These are phyloP conservation scores for Sporothrix luriei DNA, from an alignment of 2,329 filamentous ascomycete species.

Conservation along the genomic window DNA sequence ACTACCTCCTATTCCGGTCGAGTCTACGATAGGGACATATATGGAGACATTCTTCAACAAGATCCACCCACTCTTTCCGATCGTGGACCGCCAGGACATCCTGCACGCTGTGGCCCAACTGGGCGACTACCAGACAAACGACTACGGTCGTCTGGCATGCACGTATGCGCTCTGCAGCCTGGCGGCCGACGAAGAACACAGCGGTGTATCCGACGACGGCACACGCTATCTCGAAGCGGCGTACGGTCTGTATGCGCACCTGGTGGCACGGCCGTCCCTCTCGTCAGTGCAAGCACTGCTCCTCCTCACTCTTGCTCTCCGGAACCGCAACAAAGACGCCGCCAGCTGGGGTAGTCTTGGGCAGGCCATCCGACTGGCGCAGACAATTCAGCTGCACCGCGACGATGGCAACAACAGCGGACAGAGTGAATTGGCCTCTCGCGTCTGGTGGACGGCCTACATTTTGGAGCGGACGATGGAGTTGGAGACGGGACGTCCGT, in stretches of 20 bases:
- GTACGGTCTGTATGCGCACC: constrained; percentile 23
- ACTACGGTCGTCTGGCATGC: constrained; percentile 17
- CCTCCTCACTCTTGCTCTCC: constrained; percentile 26
- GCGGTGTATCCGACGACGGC: constrained; percentile 5
- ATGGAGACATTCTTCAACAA: not conserved
- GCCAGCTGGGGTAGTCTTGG: constrained; percentile 30
- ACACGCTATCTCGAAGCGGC: constrained; percentile 19
- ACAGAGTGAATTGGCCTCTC: not conserved
- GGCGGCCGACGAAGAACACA: constrained; percentile 24
- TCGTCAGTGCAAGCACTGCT: constrained; percentile 29
- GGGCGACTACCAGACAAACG: not conserved
- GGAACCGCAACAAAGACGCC: constrained; percentile 32
- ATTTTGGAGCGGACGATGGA: constrained; percentile 30
- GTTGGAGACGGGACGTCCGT: constrained; percentile 30
- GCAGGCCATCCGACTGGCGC: constrained; percentile 29
- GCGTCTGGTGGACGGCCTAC: constrained; percentile 32
- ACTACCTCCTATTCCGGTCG: not conserved
- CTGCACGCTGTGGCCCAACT: not conserved
- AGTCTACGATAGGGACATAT: not conserved
- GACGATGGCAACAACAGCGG: not conserved
- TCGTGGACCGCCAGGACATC: not conserved
- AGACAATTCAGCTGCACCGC: constrained; percentile 28
- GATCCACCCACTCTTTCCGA: constrained; percentile 23
- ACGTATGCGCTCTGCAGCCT: constrained; percentile 27
- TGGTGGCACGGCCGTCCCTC: constrained; percentile 21